Evolutionary conservation across 306 rosid species (phyloP).

Genomic region (Vigna radiata): DNA sequence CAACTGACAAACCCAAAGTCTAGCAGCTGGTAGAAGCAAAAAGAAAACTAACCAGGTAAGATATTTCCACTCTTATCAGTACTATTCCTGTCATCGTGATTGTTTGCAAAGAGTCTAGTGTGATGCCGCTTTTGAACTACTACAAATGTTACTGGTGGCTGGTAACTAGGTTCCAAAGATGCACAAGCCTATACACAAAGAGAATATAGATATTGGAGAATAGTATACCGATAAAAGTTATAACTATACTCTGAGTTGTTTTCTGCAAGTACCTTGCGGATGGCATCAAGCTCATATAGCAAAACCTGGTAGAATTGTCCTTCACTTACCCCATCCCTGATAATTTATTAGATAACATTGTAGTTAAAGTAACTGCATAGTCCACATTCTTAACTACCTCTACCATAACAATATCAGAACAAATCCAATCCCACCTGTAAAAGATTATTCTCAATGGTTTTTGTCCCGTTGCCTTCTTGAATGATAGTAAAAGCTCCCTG

Average conservation of each 20-base stretch:
- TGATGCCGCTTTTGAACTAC: conserved; percentile 94
- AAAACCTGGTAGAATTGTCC: conserved; percentile 66
- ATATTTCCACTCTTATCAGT: conserved; percentile 67
- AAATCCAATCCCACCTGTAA: conserved; percentile 48
- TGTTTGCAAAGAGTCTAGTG: conserved; percentile 79
- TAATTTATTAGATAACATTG: conserved; percentile 3
- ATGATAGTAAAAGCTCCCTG: conserved; percentile 55
- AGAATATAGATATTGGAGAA: conserved; percentile 23
- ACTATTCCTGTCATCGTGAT: conserved; percentile 65
- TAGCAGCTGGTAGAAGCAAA: not conserved
- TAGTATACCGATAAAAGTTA: not conserved
- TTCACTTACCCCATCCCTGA: conserved; percentile 64
- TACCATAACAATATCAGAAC: not conserved
- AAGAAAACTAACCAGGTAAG: conserved; percentile 66
- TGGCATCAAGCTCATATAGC: conserved; percentile 74
- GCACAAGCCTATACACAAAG: conserved; percentile 74
- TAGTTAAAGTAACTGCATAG: conserved; percentile 8
- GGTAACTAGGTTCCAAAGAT: conserved; percentile 88
- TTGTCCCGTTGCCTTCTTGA: conserved; percentile 55
- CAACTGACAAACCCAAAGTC: not conserved
- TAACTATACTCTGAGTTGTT: not conserved
- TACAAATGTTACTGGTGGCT: conserved; percentile 88
- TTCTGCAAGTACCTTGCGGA: conserved; percentile 58
- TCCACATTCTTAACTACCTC: conserved; percentile 13
- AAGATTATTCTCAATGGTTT: conserved; percentile 58